These are phyloP conservation scores for Murraya paniculata DNA, from an alignment of 345 rosid species.

Conservation along the genomic window DNA sequence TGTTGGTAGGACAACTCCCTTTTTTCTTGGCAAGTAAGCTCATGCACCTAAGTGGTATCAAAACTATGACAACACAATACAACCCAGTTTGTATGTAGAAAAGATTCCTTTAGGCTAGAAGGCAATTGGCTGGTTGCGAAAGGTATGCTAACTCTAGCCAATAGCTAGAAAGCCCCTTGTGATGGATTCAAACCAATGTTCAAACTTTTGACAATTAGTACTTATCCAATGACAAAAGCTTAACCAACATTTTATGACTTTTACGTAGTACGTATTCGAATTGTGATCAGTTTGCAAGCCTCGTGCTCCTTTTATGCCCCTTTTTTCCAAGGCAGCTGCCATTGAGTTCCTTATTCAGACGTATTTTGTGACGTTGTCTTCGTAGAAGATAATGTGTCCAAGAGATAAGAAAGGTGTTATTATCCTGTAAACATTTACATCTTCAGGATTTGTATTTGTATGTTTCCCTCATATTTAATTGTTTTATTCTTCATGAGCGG, in stretches of 20 bases:
- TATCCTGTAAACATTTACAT: not conserved
- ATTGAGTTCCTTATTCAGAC: not conserved
- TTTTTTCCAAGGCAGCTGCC: too few species aligned
- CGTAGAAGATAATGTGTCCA: not conserved
- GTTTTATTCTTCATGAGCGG: too few species aligned
- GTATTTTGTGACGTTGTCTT: not conserved
- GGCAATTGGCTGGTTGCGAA: not conserved
- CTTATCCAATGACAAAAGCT: too few species aligned
- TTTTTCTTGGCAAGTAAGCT: not conserved
- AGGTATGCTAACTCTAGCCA: not conserved
- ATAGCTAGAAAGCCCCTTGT: not conserved
- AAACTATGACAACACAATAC: not conserved
- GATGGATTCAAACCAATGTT: not conserved
- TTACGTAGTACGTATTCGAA: too few species aligned
- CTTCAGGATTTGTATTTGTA: not conserved
- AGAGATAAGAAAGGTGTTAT: not conserved
- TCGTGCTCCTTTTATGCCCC: too few species aligned
- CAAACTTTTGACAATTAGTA: too few species aligned
- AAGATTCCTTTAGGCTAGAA: not conserved
- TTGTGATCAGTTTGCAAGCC: too few species aligned
- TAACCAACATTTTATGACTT: too few species aligned
- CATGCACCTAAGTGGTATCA: not conserved
- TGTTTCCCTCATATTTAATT: too few species aligned
- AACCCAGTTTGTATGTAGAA: not conserved
- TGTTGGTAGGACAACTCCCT: too few species aligned